Conservation (phyloP, 1,139 yeast genomes). For the Geotrichum australiense region DNA sequence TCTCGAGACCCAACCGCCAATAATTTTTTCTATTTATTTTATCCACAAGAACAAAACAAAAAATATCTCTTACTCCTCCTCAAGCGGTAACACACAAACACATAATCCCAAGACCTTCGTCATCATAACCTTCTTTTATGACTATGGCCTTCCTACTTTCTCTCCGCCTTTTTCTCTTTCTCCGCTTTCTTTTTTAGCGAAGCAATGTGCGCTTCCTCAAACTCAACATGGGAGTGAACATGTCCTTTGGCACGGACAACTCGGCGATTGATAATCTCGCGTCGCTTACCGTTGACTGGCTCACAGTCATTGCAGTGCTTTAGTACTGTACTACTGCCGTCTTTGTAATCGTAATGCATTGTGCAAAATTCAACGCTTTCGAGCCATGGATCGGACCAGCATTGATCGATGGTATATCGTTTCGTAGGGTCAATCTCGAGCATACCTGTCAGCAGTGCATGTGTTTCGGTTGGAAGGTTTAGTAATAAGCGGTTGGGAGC, state of each 20-base stretch:
- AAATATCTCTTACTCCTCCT: too few relatives aligned
- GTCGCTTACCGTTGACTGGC: background rate
- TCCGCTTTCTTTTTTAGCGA: constrained; percentile 62
- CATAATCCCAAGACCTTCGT: too few relatives aligned
- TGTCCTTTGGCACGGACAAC: constrained; percentile 45
- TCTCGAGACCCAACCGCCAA: too few relatives aligned
- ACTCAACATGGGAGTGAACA: constrained; percentile 82
- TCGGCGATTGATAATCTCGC: constrained; percentile 21
- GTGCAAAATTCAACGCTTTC: constrained; percentile 48
- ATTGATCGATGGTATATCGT: constrained; percentile 76
- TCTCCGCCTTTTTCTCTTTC: constrained; percentile 35
- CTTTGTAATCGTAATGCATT: constrained; percentile 29
- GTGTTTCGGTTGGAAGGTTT: constrained; percentile 33
- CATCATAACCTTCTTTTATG: too few relatives aligned
- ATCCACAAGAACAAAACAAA: too few relatives aligned
- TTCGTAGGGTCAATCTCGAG: constrained; percentile 32
- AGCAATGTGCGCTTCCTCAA: constrained; percentile 94
- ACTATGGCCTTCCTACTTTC: too few relatives aligned
- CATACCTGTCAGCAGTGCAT: constrained; percentile 31
- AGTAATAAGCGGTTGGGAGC: constrained; percentile 29
- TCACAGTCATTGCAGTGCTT: background rate
- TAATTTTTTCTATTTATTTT: too few relatives aligned
- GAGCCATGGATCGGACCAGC: constrained; percentile 76
- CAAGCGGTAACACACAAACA: too few relatives aligned
- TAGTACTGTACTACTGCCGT: background rate